Evolutionary conservation across 495 filamentous ascomycete species (phyloP).

Genomic region (Podospora fimiseda): DNA sequence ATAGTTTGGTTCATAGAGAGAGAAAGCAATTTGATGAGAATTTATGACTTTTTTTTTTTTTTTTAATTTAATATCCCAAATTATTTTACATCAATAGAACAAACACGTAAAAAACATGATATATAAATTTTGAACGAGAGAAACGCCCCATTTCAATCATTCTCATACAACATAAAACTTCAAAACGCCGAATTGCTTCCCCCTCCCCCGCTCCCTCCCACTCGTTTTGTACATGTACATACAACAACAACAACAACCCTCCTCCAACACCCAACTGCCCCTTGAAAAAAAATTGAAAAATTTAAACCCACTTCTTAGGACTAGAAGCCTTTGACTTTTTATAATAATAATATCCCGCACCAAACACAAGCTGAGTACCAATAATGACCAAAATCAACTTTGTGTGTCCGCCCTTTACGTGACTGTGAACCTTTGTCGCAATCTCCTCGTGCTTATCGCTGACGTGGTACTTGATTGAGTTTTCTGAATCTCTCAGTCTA

Average conservation of each 20-base stretch:
- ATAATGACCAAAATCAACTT: conserved; percentile 70
- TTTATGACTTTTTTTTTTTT: too few species aligned
- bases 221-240: background rate
- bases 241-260: background rate
- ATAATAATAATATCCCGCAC: conserved; percentile 67
- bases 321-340: conserved; percentile 70
- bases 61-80: too few species aligned
- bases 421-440: conserved; percentile 49
- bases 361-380: conserved; percentile 65
- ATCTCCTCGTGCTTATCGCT: conserved; percentile 65
- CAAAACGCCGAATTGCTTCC: background rate
- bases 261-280: background rate
- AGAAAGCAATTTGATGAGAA: too few species aligned
- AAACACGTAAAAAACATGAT: too few species aligned
- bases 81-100: too few species aligned
- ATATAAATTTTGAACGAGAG: too few species aligned
- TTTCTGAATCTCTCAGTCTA: conserved; percentile 62
- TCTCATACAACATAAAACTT: too few species aligned
- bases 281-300: background rate
- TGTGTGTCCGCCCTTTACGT: conserved; percentile 59
- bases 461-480: conserved; percentile 64
- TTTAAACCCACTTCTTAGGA: conserved; percentile 88
- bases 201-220: background rate
- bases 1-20: too few species aligned
- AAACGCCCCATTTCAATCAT: too few species aligned